These are phyloP conservation scores for Sporobolomyces phaffii DNA, from an alignment of 768 basidiomycete genomes.

Conservation along the genomic window DNA sequence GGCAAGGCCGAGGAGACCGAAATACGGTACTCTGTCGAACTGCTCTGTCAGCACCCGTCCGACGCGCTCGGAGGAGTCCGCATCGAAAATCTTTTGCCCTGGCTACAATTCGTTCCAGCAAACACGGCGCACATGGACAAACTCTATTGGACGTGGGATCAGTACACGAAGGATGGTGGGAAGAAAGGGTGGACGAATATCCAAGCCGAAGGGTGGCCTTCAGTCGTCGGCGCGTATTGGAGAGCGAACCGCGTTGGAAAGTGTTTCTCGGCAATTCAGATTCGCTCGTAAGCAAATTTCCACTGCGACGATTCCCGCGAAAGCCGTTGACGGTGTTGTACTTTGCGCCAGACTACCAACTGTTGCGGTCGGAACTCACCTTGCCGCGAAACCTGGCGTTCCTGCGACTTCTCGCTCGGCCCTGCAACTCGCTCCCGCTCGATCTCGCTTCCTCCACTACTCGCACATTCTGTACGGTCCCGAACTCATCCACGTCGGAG, in stretches of 20 bases:
- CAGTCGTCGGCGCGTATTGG: conserved; percentile 15
- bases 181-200: conserved; percentile 13
- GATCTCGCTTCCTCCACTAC: conserved; percentile 19
- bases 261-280: conserved; percentile 20
- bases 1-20: background rate
- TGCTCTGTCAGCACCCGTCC: conserved; percentile 5
- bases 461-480: conserved; percentile 24
- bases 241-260: conserved; percentile 22
- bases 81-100: conserved; percentile 20
- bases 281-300: conserved; percentile 30
- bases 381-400: background rate
- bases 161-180: background rate
- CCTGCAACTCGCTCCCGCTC: background rate
- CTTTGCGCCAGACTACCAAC: background rate
- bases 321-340: background rate
- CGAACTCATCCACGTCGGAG: conserved; percentile 22
- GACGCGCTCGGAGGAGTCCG: conserved; percentile 6
- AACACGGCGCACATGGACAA: conserved; percentile 4
- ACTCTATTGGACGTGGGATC: background rate
- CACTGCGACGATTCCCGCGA: background rate
- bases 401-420: background rate
- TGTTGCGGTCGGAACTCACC: conserved; percentile 14
- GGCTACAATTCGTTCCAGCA: conserved; percentile 13
- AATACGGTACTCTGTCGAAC: conserved; percentile 18
- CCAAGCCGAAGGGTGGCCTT: conserved; percentile 17